Evolutionary conservation across 495 filamentous ascomycete species (phyloP).

Genomic region (Hyphodiscus hymeniophilus): DNA sequence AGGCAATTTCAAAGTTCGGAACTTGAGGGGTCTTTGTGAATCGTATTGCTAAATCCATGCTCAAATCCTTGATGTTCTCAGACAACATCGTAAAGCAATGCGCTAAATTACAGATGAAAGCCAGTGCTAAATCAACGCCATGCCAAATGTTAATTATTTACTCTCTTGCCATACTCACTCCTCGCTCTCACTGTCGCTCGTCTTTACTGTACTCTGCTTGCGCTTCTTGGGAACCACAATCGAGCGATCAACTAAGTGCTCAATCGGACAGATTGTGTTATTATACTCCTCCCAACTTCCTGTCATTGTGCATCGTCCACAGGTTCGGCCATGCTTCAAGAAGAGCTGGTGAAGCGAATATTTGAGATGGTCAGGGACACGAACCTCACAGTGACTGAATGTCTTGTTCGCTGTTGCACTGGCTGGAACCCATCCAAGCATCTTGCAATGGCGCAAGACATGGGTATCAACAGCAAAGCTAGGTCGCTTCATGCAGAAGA

Average conservation of each 20-base stretch:
- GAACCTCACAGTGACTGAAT: conserved; percentile 73
- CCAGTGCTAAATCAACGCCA: conserved; percentile 1
- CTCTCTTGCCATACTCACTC: no score
- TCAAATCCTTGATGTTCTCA: background rate
- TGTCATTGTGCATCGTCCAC: conserved; percentile 65
- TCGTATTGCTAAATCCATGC: no score
- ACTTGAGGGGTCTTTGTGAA: no score
- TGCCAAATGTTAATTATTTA: background rate
- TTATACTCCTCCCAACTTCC: conserved; percentile 37
- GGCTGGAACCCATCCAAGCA: conserved; percentile 73
- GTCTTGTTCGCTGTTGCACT: conserved; percentile 59
- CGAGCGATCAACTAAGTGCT: conserved; percentile 30
- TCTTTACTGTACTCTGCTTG: background rate
- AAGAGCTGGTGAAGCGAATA: conserved; percentile 84
- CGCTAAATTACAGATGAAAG: background rate
- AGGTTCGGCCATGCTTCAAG: conserved; percentile 77
- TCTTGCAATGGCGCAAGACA: conserved; percentile 71
- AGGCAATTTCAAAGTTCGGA: no score
- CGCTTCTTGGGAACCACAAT: no score
- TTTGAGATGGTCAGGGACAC: conserved; percentile 78
- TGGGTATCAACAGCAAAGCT: conserved; percentile 85
- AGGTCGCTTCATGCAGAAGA: conserved; percentile 71
- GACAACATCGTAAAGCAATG: background rate
- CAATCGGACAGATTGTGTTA: conserved; percentile 35
- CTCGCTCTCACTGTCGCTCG: background rate